Evolutionary conservation across 2,329 filamentous ascomycete genomes (phyloP).

Genomic region (Nemania diffusa): DNA sequence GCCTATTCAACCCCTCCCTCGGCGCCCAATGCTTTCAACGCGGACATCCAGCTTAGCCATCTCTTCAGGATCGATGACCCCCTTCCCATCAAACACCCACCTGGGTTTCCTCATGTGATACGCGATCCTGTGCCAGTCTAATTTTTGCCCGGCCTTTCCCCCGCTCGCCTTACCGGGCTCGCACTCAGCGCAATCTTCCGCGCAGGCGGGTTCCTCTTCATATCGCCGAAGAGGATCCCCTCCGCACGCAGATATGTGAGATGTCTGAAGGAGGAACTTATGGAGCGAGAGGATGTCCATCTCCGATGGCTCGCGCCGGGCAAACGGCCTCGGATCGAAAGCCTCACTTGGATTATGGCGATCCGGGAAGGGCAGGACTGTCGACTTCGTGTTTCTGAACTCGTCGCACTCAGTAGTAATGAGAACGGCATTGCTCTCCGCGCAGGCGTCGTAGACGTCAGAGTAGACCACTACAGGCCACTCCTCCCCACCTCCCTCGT

Average conservation of each 20-base stretch:
- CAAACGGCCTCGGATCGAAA: slow-evolving; percentile 60
- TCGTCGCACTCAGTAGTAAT: slow-evolving; percentile 68
- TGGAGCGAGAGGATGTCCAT: slow-evolving; percentile 61
- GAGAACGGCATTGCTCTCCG: slow-evolving; percentile 60
- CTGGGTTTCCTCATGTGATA: slow-evolving; percentile 62
- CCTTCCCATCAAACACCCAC: slow-evolving; percentile 68
- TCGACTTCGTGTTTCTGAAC: slow-evolving; percentile 55
- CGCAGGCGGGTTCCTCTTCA: slow-evolving; percentile 58
- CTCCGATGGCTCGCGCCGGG: slow-evolving; percentile 51
- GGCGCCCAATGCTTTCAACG: slow-evolving; percentile 62
- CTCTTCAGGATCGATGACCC: slow-evolving; percentile 60
- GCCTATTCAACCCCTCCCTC: not conserved
- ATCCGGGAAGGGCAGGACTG: slow-evolving; percentile 33
- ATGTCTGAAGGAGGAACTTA: slow-evolving; percentile 56
- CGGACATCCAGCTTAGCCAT: slow-evolving; percentile 62
- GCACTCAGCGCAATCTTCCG: slow-evolving; percentile 62
- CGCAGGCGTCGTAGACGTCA: slow-evolving; percentile 62
- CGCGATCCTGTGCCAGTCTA: slow-evolving; percentile 64
- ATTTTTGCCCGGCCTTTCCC: slow-evolving; percentile 56
- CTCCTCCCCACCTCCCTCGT: slow-evolving; percentile 51
- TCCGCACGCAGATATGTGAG: slow-evolving; percentile 36
- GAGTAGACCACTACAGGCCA: slow-evolving; percentile 60
- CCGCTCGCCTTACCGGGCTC: slow-evolving; percentile 54
- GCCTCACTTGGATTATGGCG: not conserved
- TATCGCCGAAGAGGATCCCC: slow-evolving; percentile 60